A percentile compares a stretch with the other conserved stretches of the same genome.
phyloP scores from a whole-genome alignment of 2,329 filamentous ascomycete species.

The Paraphaeosphaeria minitans region DNA sequence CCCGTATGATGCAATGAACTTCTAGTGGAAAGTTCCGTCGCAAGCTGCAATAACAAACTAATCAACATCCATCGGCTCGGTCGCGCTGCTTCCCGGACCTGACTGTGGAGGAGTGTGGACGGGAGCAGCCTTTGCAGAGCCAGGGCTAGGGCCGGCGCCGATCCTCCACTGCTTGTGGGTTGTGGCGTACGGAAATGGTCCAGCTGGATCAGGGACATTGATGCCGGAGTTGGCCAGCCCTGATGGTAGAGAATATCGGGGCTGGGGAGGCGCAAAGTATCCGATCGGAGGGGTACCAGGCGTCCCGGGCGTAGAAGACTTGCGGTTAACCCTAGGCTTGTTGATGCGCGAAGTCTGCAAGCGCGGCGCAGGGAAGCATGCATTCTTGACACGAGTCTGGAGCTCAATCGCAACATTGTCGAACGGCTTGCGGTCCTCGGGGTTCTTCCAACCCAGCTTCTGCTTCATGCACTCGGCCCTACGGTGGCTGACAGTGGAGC shows the following conservation, averaged over 20 bases:
- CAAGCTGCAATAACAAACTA: constrained; percentile 10
- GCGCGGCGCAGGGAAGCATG: constrained; percentile 36
- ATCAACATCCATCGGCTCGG: constrained; percentile 28
- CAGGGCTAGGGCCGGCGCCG: not conserved
- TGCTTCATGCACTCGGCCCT: constrained; percentile 47
- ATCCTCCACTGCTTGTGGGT: constrained; percentile 9
- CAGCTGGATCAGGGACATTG: constrained; percentile 12
- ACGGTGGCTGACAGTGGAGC: constrained; percentile 46
- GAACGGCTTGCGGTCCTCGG: constrained; percentile 43
- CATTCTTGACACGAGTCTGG: constrained; percentile 44
- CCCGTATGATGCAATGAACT: constrained; percentile 8
- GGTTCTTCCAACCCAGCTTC: constrained; percentile 41
- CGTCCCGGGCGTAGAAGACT: constrained; percentile 27
- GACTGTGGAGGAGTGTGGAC: not conserved
- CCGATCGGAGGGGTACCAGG: constrained; percentile 20
- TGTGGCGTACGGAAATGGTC: constrained; percentile 11
- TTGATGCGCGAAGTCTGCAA: constrained; percentile 21
- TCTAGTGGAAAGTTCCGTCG: not conserved
- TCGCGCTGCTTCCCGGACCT: constrained; percentile 14
- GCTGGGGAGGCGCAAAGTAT: constrained; percentile 20
- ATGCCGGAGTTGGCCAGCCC: not conserved
- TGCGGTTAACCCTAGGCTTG: constrained; percentile 25
- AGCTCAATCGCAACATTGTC: constrained; percentile 43
- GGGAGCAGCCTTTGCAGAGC: not conserved
- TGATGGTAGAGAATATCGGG: constrained; percentile 9